Percentiles rank a stretch among this genome's conserved stretches.
Evolutionary conservation across 305 asterid species (phyloP).

Genomic region (Fraxinus albicans): DNA sequence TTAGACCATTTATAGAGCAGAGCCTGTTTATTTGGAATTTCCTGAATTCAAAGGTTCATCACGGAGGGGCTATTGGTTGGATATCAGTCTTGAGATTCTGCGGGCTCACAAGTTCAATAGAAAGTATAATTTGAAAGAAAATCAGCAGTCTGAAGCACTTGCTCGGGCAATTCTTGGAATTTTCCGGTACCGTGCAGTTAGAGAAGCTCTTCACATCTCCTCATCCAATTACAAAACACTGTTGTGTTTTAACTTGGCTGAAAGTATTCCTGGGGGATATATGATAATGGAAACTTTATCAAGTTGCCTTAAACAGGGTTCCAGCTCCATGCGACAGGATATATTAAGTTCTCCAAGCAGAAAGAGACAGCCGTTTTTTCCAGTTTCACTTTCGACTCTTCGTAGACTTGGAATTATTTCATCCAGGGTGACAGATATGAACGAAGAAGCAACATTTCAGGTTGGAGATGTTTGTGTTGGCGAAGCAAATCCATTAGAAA

Average conservation of each 20-base stretch:
- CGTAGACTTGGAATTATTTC: slow-evolving; percentile 55
- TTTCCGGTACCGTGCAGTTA: slow-evolving; percentile 73
- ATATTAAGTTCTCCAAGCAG: slow-evolving; percentile 52
- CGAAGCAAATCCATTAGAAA: slow-evolving; percentile 73
- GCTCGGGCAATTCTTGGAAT: slow-evolving; percentile 83
- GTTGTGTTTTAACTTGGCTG: slow-evolving; percentile 92
- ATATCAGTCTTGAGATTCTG: slow-evolving; percentile 74
- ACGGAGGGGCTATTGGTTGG: slow-evolving; percentile 92
- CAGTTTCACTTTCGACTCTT: slow-evolving; percentile 65
- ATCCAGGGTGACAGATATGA: slow-evolving; percentile 40
- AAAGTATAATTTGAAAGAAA: slow-evolving; percentile 61
- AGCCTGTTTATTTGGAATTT: slow-evolving; percentile 88
- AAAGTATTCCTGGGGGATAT: slow-evolving; percentile 94
- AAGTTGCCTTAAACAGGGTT: slow-evolving; percentile 49
- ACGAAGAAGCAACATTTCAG: slow-evolving; percentile 42
- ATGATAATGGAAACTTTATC: slow-evolving; percentile 66
- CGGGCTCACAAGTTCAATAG: slow-evolving; percentile 70
- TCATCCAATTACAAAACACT: slow-evolving; percentile 70
- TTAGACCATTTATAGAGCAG: slow-evolving; percentile 53
- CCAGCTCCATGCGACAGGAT: slow-evolving; percentile 37
- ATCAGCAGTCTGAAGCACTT: slow-evolving; percentile 70
- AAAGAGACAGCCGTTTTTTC: slow-evolving; percentile 42
- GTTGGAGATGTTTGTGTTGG: slow-evolving; percentile 69
- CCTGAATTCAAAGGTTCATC: slow-evolving; percentile 93
- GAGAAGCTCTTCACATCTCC: slow-evolving; percentile 68